Conservation (phyloP, 805 yeast species). For the Zygotorulaspora chibaensis region DNA sequence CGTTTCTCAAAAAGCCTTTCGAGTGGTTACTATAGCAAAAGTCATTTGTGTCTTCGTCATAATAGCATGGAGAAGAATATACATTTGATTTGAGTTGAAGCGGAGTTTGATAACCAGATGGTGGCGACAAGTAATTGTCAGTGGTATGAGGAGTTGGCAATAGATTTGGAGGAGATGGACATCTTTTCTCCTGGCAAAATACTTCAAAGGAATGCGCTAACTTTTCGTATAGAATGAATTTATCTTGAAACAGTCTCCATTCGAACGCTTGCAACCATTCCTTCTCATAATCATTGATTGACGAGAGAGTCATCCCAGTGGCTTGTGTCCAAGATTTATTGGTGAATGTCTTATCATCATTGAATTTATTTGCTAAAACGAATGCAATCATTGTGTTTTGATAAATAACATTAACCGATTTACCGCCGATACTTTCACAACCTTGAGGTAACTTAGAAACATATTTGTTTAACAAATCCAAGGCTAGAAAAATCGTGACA, state of each 20-base stretch:
- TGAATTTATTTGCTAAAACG: slow-evolving; percentile 85
- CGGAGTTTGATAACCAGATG: slow-evolving; percentile 28
- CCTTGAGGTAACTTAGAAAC: slow-evolving; percentile 39
- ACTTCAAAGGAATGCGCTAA: slow-evolving; percentile 24
- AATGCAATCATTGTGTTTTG: slow-evolving; percentile 61
- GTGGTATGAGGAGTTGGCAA: slow-evolving; percentile 16
- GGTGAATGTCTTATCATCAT: slow-evolving; percentile 94
- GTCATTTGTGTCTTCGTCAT: slow-evolving; percentile 21
- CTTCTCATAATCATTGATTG: slow-evolving; percentile 64
- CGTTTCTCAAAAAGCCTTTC: slow-evolving; percentile 7
- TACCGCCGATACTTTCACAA: slow-evolving; percentile 28
- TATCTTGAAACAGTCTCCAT: slow-evolving; percentile 52
- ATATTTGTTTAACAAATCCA: slow-evolving; percentile 72
- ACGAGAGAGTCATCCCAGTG: slow-evolving; percentile 64
- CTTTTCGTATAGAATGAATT: slow-evolving; percentile 26
- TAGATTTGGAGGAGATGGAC: slow-evolving; percentile 14
- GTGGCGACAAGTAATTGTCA: slow-evolving; percentile 15
- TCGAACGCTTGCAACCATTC: slow-evolving; percentile 59
- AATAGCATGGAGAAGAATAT: slow-evolving; percentile 24
- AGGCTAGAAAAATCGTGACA: slow-evolving; percentile 71
- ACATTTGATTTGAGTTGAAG: slow-evolving; percentile 13
- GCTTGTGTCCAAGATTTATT: slow-evolving; percentile 95
- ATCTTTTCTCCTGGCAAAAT: slow-evolving; percentile 20
- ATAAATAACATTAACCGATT: slow-evolving; percentile 42
- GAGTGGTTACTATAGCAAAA: slow-evolving; percentile 16